Percentiles rank a stretch among this genome's conserved stretches.
These are phyloP conservation scores for Ogataea naganishii DNA, from an alignment of 805 yeast genomes.

Conservation along the genomic window DNA sequence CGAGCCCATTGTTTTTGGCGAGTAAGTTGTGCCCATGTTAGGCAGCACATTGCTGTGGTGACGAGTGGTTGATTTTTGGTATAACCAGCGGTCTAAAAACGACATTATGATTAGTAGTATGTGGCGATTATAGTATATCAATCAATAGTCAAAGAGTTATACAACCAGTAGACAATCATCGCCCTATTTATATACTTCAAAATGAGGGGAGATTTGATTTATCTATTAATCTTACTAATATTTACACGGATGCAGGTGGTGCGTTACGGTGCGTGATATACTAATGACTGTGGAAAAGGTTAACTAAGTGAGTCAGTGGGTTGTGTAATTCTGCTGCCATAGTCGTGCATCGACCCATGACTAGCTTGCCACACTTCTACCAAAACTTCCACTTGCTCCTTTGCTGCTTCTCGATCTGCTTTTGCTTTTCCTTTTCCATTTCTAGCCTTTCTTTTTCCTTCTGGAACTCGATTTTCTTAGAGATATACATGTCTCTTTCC, in stretches of 20 bases:
- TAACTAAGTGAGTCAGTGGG: not conserved
- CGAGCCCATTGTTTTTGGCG: conserved; percentile 6
- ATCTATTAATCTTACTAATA: conserved; percentile 1
- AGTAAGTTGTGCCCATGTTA: conserved; percentile 19
- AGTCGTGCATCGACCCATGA: not conserved
- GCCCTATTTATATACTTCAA: not conserved
- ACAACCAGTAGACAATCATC: not conserved
- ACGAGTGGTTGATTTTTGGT: conserved; percentile 12
- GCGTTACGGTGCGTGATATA: not conserved
- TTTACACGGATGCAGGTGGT: not conserved
- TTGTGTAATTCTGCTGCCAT: not conserved
- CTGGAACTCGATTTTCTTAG: conserved; percentile 40
- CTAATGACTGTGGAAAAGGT: not conserved
- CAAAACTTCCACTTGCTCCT: conserved; percentile 2
- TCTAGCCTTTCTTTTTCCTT: conserved; percentile 15
- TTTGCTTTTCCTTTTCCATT: conserved; percentile 3
- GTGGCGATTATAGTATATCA: too few relatives aligned
- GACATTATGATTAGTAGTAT: conserved; percentile 17
- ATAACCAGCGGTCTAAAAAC: conserved; percentile 27
- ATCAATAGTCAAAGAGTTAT: not conserved
- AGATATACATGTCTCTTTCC: conserved; percentile 57
- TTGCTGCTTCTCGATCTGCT: not conserved
- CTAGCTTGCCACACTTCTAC: not conserved
- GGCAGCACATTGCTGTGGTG: conserved; percentile 9
- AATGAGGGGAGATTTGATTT: not conserved